Evolutionary conservation across 345 rosid species (phyloP), one percentile per base, ranked within the genome.

Genomic region (Hevea brasiliensis): DNA sequence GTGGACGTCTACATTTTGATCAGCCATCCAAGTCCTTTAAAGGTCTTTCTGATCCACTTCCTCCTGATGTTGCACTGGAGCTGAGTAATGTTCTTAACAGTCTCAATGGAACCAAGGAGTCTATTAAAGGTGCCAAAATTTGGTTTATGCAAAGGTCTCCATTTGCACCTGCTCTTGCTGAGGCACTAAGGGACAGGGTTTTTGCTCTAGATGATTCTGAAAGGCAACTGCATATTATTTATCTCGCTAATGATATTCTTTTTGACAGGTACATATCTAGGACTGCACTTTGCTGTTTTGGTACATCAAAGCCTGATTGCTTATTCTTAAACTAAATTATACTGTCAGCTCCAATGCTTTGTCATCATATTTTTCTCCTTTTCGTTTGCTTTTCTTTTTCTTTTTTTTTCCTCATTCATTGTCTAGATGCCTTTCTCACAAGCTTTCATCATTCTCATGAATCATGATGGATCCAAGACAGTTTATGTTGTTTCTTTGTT

Each of bases 71-170:
- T 82, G 89, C 90, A 44, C 56, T 86, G 73, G 99, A 95, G 78
- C 96, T 95, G 65, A 86, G 67, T 63, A 80, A 85, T 68, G 88
- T 95, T 61, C 81, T 96, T 66, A 86, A 82, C 72, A 90, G 86
- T 82, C 93, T 96, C 58, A 93, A 84, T 65, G 98, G 99, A 12
- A 96, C 99, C 60, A 96, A 96, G 85, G 99, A 96, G 76, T 93
- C 99, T 9, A 96, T 96, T 78, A 96, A 96, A 82, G 86, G 96
- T 77, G 93, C 98, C 69, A 96, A 96, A 88, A 80, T 82, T 85
- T 96, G 99, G 99, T 96, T 96, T 85, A 93, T 89, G 97, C 98
- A 96, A 81, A 90, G 98, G 76, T 85, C 94, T 81, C 87, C 94
- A 37, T 96, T 96, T 87, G 94, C 96, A 74, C 97, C 94, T 18